Evolutionary conservation across 805 yeast species (phyloP), one percentile per base, ranked within the genome.

Genomic region (Ogataea pignaliae): DNA sequence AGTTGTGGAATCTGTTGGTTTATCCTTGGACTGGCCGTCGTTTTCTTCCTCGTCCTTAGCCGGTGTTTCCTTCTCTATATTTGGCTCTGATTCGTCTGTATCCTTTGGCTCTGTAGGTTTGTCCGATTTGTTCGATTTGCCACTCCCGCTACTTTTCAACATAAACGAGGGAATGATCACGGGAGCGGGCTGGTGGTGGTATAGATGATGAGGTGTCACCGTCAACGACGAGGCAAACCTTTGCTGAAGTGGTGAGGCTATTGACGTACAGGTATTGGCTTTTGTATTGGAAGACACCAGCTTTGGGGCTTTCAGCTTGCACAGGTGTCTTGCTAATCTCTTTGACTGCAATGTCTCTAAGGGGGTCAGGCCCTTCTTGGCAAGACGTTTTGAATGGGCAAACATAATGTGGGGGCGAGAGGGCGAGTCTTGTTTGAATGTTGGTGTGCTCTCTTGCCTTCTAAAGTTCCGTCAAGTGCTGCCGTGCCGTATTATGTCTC

Each of bases 11-110:
- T 54, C 56, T 8, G 45, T 44, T 26, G 53, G 60, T 15, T 53
- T 59, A 7, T 58, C 56, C 26, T 54, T 55, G 3, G 61, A 61
- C 13, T 59, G 54, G n/a, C 60, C 63, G n/a, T 60, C 63, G n/a
- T 57, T 53, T 31, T 48, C 51, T 36, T 18, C 14, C 16, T 36
- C 31, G 3, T 36, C 31, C 9, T 10, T 36, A 13, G 31, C 12
- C 3, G 21, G 31, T 36, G 30, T 21, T 21, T 34, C 28, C 14
- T 21, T 10, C 15, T 36, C 38, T 36, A 21, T 16, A 7, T 32
- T 32, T 17, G 29, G 35, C 8, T 21, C 26, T 5, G 26, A 21
- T 21, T 33, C 36, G 41, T 35, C 36, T 39, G 40, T 13, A 37
- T 26, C 29, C 26, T 21, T 21, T 21, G 26, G 7, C 26, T 21